Conservation (phyloP, 2,329 filamentous ascomycete genomes). For the Colletotrichum melonis region DNA sequence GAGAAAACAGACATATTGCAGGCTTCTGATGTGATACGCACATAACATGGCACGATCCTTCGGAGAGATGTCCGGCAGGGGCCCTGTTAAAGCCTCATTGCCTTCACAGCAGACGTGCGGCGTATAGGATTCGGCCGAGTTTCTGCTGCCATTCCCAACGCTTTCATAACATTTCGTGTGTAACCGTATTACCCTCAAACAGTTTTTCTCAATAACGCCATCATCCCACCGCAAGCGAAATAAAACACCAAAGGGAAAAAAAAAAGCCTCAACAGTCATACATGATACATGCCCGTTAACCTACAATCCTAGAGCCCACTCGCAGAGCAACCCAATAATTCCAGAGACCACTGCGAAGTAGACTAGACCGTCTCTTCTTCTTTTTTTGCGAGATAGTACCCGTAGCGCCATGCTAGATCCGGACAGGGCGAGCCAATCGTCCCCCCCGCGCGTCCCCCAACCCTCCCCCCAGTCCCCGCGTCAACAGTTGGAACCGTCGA, state of each 20-base stretch:
- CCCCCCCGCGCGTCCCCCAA: not conserved
- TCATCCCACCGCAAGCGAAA: not conserved
- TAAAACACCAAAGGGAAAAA: not conserved
- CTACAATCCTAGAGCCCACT: too few species aligned
- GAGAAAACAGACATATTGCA: not conserved
- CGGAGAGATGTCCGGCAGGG: not conserved
- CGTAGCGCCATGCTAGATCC: conserved; percentile 8
- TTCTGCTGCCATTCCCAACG: not conserved
- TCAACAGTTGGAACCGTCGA: not conserved
- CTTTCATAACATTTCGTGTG: not conserved
- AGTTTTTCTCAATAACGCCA: not conserved
- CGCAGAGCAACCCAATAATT: not conserved
- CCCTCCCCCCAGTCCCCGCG: not conserved
- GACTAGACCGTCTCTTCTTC: not conserved
- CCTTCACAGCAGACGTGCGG: not conserved
- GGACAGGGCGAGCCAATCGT: conserved; percentile 19
- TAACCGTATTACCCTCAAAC: not conserved
- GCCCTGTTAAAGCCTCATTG: not conserved
- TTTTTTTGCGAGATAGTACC: not conserved
- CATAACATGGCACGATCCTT: not conserved
- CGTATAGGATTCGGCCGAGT: not conserved
- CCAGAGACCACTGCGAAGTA: not conserved
- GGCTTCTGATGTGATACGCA: not conserved
- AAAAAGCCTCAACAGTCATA: not conserved
- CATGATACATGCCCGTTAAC: not conserved